Evolutionary conservation across 495 filamentous ascomycete genomes (phyloP).

Genomic region (Xylaria telfairii): DNA sequence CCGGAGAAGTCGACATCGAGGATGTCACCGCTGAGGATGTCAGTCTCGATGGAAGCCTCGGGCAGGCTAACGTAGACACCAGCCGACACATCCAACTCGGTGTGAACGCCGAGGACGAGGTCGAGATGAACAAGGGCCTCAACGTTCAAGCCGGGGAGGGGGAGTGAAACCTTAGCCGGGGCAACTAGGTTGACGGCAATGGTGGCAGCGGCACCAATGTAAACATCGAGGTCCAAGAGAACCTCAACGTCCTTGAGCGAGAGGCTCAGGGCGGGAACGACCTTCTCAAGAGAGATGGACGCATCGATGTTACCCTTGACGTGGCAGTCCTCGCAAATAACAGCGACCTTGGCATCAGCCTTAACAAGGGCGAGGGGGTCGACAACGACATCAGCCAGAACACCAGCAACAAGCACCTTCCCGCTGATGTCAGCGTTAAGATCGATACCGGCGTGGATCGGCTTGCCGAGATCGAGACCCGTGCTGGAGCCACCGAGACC

Average conservation of each 20-base stretch:
- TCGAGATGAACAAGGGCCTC: slow-evolving; percentile 48
- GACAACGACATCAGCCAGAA: slow-evolving; percentile 33
- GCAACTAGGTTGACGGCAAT: slow-evolving; percentile 47
- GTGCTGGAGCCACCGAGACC: slow-evolving; percentile 19
- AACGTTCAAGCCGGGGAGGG: slow-evolving; percentile 43
- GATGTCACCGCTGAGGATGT: slow-evolving; percentile 49
- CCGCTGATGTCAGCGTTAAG: slow-evolving; percentile 35
- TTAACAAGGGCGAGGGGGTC: slow-evolving; percentile 30
- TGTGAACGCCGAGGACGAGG: slow-evolving; percentile 47
- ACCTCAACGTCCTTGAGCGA: slow-evolving; percentile 43
- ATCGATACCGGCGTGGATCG: slow-evolving; percentile 35
- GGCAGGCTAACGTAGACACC: slow-evolving; percentile 50
- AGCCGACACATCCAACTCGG: slow-evolving; percentile 47
- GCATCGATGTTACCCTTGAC: slow-evolving; percentile 45
- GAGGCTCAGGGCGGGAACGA: slow-evolving; percentile 41
- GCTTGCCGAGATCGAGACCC: slow-evolving; percentile 32
- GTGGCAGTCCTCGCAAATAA: slow-evolving; percentile 43
- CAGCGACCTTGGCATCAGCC: slow-evolving; percentile 34
- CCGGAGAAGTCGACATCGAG: slow-evolving; percentile 40
- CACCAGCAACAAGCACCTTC: slow-evolving; percentile 35
- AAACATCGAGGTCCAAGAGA: slow-evolving; percentile 43
- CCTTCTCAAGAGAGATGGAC: slow-evolving; percentile 39
- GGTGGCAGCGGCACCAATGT: slow-evolving; percentile 41
- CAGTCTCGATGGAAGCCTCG: slow-evolving; percentile 44
- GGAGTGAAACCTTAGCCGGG: slow-evolving; percentile 38